phyloP scores from a whole-genome alignment of 2,329 filamentous ascomycete genomes.

The Phialophora expanda region DNA sequence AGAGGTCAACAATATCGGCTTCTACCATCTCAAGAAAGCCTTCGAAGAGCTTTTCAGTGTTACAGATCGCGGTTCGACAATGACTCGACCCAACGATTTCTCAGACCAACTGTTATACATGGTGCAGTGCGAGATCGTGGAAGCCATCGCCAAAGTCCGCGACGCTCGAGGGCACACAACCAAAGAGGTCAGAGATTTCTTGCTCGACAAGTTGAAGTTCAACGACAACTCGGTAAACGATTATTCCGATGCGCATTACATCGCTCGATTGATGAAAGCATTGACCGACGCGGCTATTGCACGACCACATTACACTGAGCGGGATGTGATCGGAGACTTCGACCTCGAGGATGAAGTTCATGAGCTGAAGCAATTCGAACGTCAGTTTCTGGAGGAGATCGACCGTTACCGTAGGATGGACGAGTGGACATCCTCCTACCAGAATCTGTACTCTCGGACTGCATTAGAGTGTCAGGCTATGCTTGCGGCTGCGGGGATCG shows the following conservation, averaged over 20 bases:
- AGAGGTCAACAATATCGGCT: conserved; percentile 74
- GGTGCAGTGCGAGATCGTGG: conserved; percentile 81
- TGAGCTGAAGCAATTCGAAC: conserved; percentile 60
- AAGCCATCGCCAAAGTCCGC: conserved; percentile 77
- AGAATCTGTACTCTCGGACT: conserved; percentile 67
- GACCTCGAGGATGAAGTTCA: conserved; percentile 56
- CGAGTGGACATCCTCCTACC: conserved; percentile 69
- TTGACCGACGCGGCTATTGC: conserved; percentile 62
- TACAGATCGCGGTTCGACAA: conserved; percentile 66
- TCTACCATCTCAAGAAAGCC: conserved; percentile 81
- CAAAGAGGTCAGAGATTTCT: conserved; percentile 76
- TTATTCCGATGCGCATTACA: conserved; percentile 87
- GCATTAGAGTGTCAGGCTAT: conserved; percentile 64
- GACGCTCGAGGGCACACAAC: conserved; percentile 78
- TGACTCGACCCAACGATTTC: conserved; percentile 90
- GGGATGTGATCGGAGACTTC: conserved; percentile 51
- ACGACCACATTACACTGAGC: conserved; percentile 45
- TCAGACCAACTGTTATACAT: conserved; percentile 82
- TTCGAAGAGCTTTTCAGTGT: conserved; percentile 90
- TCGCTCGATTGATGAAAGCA: conserved; percentile 75
- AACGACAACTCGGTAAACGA: conserved; percentile 93
- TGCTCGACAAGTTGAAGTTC: conserved; percentile 86
- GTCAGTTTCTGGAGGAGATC: conserved; percentile 64
- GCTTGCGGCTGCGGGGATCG: conserved; percentile 60
- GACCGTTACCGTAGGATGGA: conserved; percentile 68